Conservation (phyloP, 169 alveolate species). For the Perkinsus chesapeaki region DNA sequence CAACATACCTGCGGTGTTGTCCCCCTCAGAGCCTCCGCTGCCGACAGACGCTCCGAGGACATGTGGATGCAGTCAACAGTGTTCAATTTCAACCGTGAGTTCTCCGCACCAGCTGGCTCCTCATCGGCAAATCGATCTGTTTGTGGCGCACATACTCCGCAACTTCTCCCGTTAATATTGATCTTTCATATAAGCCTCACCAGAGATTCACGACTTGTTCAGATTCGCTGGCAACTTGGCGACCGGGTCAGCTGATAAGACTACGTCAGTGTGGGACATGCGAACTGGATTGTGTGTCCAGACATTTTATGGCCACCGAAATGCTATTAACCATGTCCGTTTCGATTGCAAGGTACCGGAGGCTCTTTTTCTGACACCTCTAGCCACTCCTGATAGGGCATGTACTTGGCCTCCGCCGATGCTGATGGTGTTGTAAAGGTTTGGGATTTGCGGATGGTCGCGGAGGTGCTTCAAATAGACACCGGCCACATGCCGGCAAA, state of each 20-base stretch:
- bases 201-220: too few species aligned
- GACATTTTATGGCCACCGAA: slow-evolving; percentile 84
- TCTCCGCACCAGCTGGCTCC: slow-evolving; percentile 32
- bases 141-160: too few species aligned
- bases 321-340: slow-evolving; percentile 65
- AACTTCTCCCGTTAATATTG: too few species aligned
- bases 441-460: slow-evolving; percentile 85
- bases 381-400: slow-evolving; percentile 47
- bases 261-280: slow-evolving; percentile 83
- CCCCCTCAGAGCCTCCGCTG: slow-evolving; percentile 46
- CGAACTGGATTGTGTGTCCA: slow-evolving; percentile 71
- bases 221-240: neutral
- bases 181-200: too few species aligned
- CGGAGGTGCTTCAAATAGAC: slow-evolving; percentile 58
- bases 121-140: neutral
- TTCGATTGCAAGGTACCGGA: slow-evolving; percentile 49
- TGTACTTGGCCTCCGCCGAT: slow-evolving; percentile 76
- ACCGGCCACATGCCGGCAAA: slow-evolving; percentile 45
- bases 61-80: slow-evolving; percentile 80
- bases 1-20: neutral
- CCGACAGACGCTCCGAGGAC: slow-evolving; percentile 82
- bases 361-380: too few species aligned
- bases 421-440: slow-evolving; percentile 79
- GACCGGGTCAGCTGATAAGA: slow-evolving; percentile 77
- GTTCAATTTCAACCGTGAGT: slow-evolving; percentile 75